Evolutionary conservation across 163 green algal genomes (phyloP).

Genomic region (Chloromonas sp.): DNA sequence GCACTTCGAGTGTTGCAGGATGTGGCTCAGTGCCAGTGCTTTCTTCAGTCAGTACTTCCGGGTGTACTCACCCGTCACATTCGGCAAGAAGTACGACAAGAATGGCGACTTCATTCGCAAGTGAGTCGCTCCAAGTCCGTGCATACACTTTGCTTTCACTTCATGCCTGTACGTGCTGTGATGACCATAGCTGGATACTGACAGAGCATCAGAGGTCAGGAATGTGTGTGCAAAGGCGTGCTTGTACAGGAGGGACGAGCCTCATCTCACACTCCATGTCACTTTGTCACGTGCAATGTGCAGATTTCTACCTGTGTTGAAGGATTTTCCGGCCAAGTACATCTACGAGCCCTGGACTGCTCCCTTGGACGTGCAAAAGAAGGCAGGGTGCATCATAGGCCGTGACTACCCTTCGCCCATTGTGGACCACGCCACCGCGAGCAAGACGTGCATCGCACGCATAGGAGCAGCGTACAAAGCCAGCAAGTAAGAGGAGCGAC

Average conservation of each 20-base stretch:
- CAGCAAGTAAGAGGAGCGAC: conserved; percentile 12
- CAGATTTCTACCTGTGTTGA: conserved; percentile 85
- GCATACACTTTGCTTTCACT: too few species aligned
- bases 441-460: conserved; percentile 65
- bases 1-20: conserved; percentile 22
- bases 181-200: too few species aligned
- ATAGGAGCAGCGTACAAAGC: conserved; percentile 65
- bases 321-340: conserved; percentile 88
- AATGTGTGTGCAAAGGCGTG: too few species aligned
- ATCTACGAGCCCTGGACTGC: conserved; percentile 95
- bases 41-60: conserved; percentile 74
- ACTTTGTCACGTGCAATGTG: neutral
- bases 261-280: neutral
- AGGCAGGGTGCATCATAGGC: conserved; percentile 29
- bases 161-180: too few species aligned
- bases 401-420: conserved; percentile 89
- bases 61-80: conserved; percentile 87
- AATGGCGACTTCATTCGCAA: conserved; percentile 60
- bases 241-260: too few species aligned
- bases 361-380: conserved; percentile 69
- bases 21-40: conserved; percentile 82
- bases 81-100: conserved; percentile 93
- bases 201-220: neutral
- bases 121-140: conserved; percentile 20
- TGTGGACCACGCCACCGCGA: conserved; percentile 52